A percentile compares a stretch with the other conserved stretches of the same genome.
Conservation (phyloP, 768 basidiomycete genomes). For the Mycena rebaudengoi region DNA sequence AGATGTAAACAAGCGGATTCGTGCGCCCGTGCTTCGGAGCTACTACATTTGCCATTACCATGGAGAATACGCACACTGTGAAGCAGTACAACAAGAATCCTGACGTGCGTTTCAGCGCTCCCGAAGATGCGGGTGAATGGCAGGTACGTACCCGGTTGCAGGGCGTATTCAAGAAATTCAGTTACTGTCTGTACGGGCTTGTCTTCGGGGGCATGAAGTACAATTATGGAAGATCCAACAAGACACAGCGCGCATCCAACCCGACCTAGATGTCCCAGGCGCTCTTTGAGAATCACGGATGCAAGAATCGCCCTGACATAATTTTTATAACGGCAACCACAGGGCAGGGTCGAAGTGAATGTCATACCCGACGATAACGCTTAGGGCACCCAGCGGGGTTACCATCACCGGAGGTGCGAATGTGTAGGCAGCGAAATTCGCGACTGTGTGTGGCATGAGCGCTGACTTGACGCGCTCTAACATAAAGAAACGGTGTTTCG, state of each 20-base stretch:
- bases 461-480: not conserved
- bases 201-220: constrained; percentile 96
- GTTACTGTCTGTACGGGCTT: constrained; percentile 93
- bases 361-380: constrained; percentile 95
- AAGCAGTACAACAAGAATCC: constrained; percentile 94
- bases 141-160: constrained; percentile 83
- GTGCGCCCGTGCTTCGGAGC: constrained; percentile 87
- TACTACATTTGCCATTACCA: constrained; percentile 88
- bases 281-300: constrained; percentile 91
- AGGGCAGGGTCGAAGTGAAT: no score
- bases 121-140: not conserved
- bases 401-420: constrained; percentile 98
- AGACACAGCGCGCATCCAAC: constrained; percentile 86
- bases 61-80: constrained; percentile 79
- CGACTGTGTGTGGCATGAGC: no score
- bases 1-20: constrained; percentile 92
- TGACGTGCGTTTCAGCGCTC: constrained; percentile 37
- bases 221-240: constrained; percentile 91
- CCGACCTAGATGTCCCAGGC: constrained; percentile 91
- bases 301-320: constrained; percentile 85
- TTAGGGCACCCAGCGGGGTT: constrained; percentile 96
- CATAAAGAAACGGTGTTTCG: constrained; percentile 11
- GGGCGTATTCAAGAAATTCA: constrained; percentile 90
- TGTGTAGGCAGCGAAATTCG: constrained; percentile 95
- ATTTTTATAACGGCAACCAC: not conserved